Conservation (phyloP, 2,329 filamentous ascomycete genomes). For the Nigrospora osmanthi region DNA sequence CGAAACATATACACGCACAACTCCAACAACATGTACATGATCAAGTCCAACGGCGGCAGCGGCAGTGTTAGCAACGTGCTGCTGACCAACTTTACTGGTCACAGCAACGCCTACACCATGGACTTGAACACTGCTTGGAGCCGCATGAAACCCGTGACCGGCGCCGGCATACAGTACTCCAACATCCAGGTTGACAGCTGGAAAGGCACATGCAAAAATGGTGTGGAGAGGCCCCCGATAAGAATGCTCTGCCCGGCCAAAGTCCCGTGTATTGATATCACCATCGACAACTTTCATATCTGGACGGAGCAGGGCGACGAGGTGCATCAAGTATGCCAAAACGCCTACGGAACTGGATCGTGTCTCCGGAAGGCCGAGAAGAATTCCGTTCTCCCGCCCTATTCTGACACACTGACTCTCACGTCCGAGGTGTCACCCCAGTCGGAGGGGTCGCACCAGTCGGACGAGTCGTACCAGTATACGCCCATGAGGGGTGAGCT, state of each 20-base stretch:
- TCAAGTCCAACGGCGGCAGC: slow-evolving; percentile 51
- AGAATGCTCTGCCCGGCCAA: slow-evolving; percentile 41
- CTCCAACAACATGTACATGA: slow-evolving; percentile 57
- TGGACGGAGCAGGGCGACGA: slow-evolving; percentile 37
- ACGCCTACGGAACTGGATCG: background rate
- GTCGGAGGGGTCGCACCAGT: no score
- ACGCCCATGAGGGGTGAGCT: background rate
- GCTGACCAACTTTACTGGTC: slow-evolving; percentile 53
- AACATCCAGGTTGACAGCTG: slow-evolving; percentile 48
- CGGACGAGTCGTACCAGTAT: background rate
- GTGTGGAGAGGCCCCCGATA: slow-evolving; percentile 41
- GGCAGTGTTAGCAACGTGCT: slow-evolving; percentile 41
- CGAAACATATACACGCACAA: slow-evolving; percentile 49
- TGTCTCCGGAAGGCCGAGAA: background rate
- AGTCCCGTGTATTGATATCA: slow-evolving; percentile 44
- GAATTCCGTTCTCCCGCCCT: background rate
- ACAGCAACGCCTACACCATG: slow-evolving; percentile 49
- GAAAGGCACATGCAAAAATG: slow-evolving; percentile 44
- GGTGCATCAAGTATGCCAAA: background rate
- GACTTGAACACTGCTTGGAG: slow-evolving; percentile 48
- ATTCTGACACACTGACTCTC: background rate
- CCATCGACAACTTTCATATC: slow-evolving; percentile 41
- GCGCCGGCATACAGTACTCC: slow-evolving; percentile 41
- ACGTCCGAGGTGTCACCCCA: no score
- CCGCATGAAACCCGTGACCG: slow-evolving; percentile 28